Base-by-base conservation (phyloP, 208 protist genomes). In the Kentomonas sorsogonicus region DNA sequence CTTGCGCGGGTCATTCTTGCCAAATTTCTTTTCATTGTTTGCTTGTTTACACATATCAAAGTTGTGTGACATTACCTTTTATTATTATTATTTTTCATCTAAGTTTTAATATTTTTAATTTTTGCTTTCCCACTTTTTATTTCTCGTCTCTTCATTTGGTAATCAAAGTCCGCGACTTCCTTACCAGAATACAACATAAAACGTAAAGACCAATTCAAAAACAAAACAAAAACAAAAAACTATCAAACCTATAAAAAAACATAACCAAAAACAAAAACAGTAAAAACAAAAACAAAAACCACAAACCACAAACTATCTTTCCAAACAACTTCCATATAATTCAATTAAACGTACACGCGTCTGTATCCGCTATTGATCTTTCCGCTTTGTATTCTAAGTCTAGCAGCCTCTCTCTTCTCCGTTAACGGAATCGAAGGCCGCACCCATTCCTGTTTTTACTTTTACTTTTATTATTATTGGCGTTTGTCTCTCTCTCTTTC, bases 21-120 rank as follows among this genome's bases (percentile, higher is more conserved):
- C 45, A 51, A 26, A 10, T 25, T 40, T 23, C 13, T 26, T 51
- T 22, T 50, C 41, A 11, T 55, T 48, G 38, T 29, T 65, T 57
- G 3, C 48, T 34, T 57, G 60, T 9, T 33, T 36, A 30, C 31
- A 43, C 27, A n/a, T n/a, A n/a, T n/a, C 25, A 22, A 0, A 26
- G 34, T 51, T 55, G 33, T 44, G 22, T 63, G 33, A 59, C 27
- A 40, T 36, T 62, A 51, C 55, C 55, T 63, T 34, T 30, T 63
- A 26, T 43, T 39, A 15, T 46, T 46, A 48, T 57, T 41, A 26
- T 43, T 39, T 20, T 46, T 46, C 44, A 45, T 41, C 18, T n/a
- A n/a, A 22, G 18, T 27, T 9, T 46, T n/a, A 45, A 13, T 22
- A 2, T 29, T 44, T 63, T 30, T 63, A 27, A 46, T 33, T 66